Evolutionary conservation across 352 stramenopile species (phyloP).

Genomic region (Globisporangium viniferum): DNA sequence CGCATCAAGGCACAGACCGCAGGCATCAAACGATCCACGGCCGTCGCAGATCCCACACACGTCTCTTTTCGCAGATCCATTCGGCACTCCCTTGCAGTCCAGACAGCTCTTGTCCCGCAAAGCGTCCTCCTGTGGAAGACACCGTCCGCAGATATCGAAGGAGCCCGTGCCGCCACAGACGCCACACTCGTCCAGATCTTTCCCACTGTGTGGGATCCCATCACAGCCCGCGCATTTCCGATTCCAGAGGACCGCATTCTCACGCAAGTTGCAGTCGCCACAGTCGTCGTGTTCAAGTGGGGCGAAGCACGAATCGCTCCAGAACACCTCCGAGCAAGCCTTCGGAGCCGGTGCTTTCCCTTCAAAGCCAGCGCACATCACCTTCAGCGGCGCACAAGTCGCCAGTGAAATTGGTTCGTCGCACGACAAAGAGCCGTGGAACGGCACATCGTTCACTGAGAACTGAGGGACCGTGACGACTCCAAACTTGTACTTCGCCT

Average conservation of each 20-base stretch:
- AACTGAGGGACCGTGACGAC: conserved; percentile 26
- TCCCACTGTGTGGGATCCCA: conserved; percentile 23
- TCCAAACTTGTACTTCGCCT: conserved; percentile 17
- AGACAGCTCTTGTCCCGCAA: conserved; percentile 21
- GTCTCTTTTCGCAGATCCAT: conserved; percentile 18
- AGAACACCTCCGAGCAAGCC: conserved; percentile 22
- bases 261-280: conserved; percentile 17
- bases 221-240: conserved; percentile 26
- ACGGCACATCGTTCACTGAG: conserved; percentile 23
- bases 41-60: conserved; percentile 30
- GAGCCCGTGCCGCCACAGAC: conserved; percentile 30
- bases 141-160: conserved; percentile 28
- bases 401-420: conserved; percentile 2
- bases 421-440: conserved; percentile 16
- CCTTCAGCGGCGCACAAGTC: background rate
- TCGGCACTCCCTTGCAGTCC: conserved; percentile 30
- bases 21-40: conserved; percentile 35
- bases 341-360: background rate
- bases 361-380: conserved; percentile 1
- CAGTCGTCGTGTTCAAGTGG: conserved; percentile 27
- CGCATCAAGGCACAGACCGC: conserved; percentile 32
- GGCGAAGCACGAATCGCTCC: conserved; percentile 14
- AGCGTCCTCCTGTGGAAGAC: conserved; percentile 22
- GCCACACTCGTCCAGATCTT: conserved; percentile 24
- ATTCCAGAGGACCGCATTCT: conserved; percentile 20